These are phyloP conservation scores for Sporothrix mexicana DNA, from an alignment of 2,329 filamentous ascomycete genomes.

Conservation along the genomic window DNA sequence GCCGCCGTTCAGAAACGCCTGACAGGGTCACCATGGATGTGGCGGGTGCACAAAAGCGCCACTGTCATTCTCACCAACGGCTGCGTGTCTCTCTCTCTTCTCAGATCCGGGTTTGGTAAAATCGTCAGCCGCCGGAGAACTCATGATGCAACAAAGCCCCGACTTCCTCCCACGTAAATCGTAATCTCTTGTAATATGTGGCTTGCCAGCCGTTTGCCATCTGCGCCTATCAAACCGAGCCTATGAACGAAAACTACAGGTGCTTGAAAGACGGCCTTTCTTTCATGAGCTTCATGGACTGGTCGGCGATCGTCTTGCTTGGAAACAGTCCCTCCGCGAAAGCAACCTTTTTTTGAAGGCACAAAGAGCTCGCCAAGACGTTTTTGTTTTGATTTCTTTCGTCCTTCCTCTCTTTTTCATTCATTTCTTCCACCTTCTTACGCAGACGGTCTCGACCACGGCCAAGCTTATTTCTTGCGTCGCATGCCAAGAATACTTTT, in stretches of 20 bases:
- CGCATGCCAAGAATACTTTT: background rate
- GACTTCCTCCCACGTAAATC: background rate
- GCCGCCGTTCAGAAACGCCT: constrained; percentile 8
- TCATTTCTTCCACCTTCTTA: constrained; percentile 8
- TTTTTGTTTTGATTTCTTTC: background rate
- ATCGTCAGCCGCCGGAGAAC: constrained; percentile 14
- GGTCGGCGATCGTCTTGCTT: background rate
- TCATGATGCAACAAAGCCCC: background rate
- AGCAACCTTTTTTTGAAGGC: background rate
- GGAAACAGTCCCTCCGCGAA: background rate
- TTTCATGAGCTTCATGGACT: background rate
- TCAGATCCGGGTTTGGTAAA: background rate
- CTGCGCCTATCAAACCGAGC: background rate
- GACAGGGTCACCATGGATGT: constrained; percentile 1
- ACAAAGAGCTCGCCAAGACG: constrained; percentile 2
- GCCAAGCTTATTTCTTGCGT: constrained; percentile 5
- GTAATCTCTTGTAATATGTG: background rate
- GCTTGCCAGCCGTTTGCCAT: background rate
- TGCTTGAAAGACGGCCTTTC: background rate
- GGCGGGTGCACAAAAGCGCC: constrained; percentile 11
- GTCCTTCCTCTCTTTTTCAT: background rate
- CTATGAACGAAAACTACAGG: background rate
- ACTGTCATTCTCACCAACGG: constrained; percentile 23
- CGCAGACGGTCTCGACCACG: background rate
- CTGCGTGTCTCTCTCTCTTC: background rate